phyloP scores from a whole-genome alignment of 2,329 filamentous ascomycete species.

The Phialemoniopsis sp. region DNA sequence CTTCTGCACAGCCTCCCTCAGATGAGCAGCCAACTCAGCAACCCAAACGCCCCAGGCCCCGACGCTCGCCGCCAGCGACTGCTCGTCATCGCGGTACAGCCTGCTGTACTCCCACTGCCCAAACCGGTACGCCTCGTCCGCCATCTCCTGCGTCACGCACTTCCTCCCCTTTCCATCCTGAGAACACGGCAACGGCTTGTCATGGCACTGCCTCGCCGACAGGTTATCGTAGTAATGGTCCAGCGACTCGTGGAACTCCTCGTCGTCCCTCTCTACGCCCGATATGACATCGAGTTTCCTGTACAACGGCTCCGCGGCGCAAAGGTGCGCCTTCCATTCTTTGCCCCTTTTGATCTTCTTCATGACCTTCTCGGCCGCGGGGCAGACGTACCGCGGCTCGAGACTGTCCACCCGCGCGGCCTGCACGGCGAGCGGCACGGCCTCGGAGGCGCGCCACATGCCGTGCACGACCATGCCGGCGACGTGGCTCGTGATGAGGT shows the following conservation, averaged over 20 bases:
- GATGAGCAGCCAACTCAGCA: constrained; percentile 64
- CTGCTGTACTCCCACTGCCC: constrained; percentile 80
- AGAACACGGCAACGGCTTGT: constrained; percentile 67
- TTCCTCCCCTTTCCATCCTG: constrained; percentile 3
- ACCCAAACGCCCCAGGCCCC: constrained; percentile 69
- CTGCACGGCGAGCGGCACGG: constrained; percentile 45
- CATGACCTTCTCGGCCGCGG: constrained; percentile 39
- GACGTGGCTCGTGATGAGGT: constrained; percentile 78
- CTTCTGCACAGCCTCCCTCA: constrained; percentile 48
- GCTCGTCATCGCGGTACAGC: constrained; percentile 64
- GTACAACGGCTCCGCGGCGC: constrained; percentile 50
- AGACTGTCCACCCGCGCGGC: constrained; percentile 63
- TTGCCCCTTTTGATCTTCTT: constrained; percentile 11
- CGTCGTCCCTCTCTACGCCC: constrained; percentile 51
- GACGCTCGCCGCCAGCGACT: constrained; percentile 58
- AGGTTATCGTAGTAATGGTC: constrained; percentile 87
- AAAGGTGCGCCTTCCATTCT: constrained; percentile 62
- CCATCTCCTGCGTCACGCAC: constrained; percentile 60
- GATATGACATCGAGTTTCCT: constrained; percentile 62
- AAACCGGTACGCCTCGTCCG: constrained; percentile 68
- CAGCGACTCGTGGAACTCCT: constrained; percentile 65
- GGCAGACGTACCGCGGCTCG: constrained; percentile 69
- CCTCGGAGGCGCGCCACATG: constrained; percentile 51
- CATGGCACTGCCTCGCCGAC: constrained; percentile 73
- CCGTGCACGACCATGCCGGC: constrained; percentile 70